A percentile compares a stretch with the other conserved stretches of the same genome.
Evolutionary conservation across 352 stramenopile species (phyloP).

Genomic region (Phytophthora foliorum): DNA sequence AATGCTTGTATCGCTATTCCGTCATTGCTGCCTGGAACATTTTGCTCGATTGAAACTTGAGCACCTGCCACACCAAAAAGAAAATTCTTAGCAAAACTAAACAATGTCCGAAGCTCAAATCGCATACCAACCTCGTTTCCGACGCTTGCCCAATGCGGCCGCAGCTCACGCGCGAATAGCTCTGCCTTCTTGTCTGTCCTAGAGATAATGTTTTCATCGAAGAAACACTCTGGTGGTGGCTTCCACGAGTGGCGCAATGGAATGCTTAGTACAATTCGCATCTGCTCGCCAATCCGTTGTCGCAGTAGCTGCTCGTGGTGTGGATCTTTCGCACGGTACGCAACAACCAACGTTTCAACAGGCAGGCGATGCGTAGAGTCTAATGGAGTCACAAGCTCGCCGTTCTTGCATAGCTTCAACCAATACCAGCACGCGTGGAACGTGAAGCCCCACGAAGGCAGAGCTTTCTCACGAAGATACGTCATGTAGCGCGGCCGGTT

Average conservation of each 20-base stretch:
- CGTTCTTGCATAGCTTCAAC: constrained; percentile 72
- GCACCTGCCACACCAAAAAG: constrained; percentile 40
- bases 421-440: constrained; percentile 77
- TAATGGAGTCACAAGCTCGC: constrained; percentile 69
- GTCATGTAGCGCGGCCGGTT: constrained; percentile 66
- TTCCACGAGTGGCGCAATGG: constrained; percentile 85
- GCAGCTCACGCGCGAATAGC: constrained; percentile 77
- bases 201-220: constrained; percentile 27
- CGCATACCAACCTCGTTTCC: constrained; percentile 58
- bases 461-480: constrained; percentile 66
- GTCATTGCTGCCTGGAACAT: not conserved
- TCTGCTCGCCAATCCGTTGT: constrained; percentile 38
- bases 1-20: too few species aligned
- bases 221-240: constrained; percentile 70
- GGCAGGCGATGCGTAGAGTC: constrained; percentile 71
- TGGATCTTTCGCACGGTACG: constrained; percentile 44
- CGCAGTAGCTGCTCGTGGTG: constrained; percentile 25
- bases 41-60: constrained; percentile 55
- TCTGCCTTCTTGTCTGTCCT: constrained; percentile 48
- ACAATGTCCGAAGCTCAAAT: not conserved
- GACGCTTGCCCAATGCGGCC: constrained; percentile 67
- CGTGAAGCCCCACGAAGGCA: constrained; percentile 70
- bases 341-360: constrained; percentile 74
- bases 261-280: constrained; percentile 67
- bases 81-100: not conserved